Conservation (phyloP, 805 yeast genomes). For the Wickerhamomyces mucosus region DNA sequence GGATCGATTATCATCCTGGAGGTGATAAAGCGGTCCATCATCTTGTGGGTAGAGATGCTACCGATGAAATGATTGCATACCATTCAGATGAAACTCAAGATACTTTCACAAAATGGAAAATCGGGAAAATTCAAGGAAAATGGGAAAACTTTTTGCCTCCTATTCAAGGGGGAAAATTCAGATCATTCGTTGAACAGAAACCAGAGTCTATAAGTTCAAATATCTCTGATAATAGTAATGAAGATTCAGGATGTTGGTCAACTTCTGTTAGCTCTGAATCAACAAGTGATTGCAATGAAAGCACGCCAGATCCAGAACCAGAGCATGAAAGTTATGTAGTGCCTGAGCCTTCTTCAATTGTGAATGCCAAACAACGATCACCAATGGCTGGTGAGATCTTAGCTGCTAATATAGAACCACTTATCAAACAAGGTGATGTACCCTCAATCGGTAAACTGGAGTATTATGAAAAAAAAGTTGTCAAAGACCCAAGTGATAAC, state of each 20-base stretch:
- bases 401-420: conserved; percentile 33
- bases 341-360: too few species aligned
- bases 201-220: too few species aligned
- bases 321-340: too few species aligned
- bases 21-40: conserved; percentile 80
- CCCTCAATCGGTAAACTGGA: conserved; percentile 28
- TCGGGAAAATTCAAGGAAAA: conserved; percentile 52
- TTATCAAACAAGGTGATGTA: conserved; percentile 39
- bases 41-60: conserved; percentile 83
- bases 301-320: conserved; percentile 13
- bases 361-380: too few species aligned
- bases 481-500: conserved; percentile 46
- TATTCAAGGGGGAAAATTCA: conserved; percentile 66
- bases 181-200: conserved; percentile 22
- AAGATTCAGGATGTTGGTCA: too few species aligned
- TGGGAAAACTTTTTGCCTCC: conserved; percentile 84
- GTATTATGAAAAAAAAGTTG: conserved; percentile 21
- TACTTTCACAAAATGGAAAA: conserved; percentile 44
- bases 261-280: neutral
- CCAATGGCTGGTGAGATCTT: conserved; percentile 32
- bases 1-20: conserved; percentile 79
- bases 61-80: conserved; percentile 84
- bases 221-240: too few species aligned
- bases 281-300: conserved; percentile 6
- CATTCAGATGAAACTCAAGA: conserved; percentile 52